Conservation (phyloP, 73 alveolate species). For the Blepharisma stoltei region DNA sequence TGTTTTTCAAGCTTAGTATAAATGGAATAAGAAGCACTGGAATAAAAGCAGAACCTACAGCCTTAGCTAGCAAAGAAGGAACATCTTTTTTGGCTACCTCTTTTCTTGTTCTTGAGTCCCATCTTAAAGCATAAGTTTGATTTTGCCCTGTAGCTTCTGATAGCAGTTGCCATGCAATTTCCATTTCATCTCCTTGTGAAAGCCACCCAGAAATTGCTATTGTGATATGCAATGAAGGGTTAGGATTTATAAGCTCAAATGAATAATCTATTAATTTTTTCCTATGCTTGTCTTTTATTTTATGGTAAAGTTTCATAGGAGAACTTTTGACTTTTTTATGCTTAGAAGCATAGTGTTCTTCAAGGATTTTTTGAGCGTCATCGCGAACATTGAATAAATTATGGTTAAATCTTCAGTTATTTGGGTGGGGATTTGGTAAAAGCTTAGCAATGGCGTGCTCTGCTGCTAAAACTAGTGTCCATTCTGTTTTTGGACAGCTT, state of each 20-base stretch:
- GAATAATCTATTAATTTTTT: conserved; percentile 10
- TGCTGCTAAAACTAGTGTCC: too few species aligned
- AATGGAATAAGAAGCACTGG: not conserved
- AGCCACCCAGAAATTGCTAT: conserved; percentile 24
- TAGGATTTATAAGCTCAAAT: not conserved
- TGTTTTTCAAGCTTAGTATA: not conserved
- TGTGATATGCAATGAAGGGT: not conserved
- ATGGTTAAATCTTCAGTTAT: too few species aligned
- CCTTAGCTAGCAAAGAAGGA: not conserved
- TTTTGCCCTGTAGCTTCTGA: not conserved
- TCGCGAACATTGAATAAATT: too few species aligned
- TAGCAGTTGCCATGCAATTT: not conserved
- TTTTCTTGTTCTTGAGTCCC: conserved; percentile 17
- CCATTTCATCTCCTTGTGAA: conserved; percentile 27
- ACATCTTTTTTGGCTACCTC: conserved; percentile 10
- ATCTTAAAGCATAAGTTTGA: conserved; percentile 14
- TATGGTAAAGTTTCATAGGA: too few species aligned
- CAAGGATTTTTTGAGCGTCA: too few species aligned
- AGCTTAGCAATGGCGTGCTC: too few species aligned
- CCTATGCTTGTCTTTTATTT: too few species aligned
- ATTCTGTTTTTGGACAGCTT: too few species aligned
- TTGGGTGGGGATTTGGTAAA: too few species aligned
- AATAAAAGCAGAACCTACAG: not conserved
- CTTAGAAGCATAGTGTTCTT: too few species aligned
- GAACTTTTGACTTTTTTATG: too few species aligned